Evolutionary conservation across 192 early-diverging fungal species (phyloP), one percentile per base, ranked within the genome.

Genomic region (Mortierella claussenii): DNA sequence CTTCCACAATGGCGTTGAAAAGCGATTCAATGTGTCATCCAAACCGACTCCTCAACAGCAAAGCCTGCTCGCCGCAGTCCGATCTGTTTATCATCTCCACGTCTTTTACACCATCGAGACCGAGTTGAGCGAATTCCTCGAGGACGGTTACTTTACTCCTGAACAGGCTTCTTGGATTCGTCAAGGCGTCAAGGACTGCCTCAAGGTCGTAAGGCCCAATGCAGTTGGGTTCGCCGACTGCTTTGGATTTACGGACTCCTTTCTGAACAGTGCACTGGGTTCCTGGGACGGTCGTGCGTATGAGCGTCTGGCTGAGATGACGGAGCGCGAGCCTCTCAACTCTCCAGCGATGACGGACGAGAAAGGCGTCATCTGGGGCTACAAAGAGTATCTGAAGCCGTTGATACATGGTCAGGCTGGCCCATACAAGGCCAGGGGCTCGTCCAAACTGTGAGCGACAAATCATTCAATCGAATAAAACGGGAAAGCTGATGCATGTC

Each of bases 221-320:
- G 91, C 91, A 7, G 88, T 96, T 9, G 81, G 89, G 0, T 86
- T 96, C 15, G 90, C 92, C 12, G 95, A 96, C 36, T 87, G 93
- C 0, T 95, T 92, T 82, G 88, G 84, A 31, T 79, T 93, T 24
- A 82, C 91, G 1, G 95, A 96, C 50, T 86, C 86, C 55, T 78
- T 83, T n/a, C 80, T 96, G 26, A 87, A 94, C 73, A 91, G 90
- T 37, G 89, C 92, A 7, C 68, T 96, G 31, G 95, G 90, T 11
- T 80, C 89, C 21, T 86, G 73, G 24, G 92, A 94, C 59, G 93
- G 93, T 45, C 81, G 87, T 32, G 90, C 92, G 6, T 96, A 96
- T 47, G 93, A 94, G 49, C 43, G 67, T 0, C 34, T 81, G 50
- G 60, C 73, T 2, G 67, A 68, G 40, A 70, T 74, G 71, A 68